A percentile compares a stretch with the other conserved stretches of the same genome.
phyloP scores from a whole-genome alignment of 1,284 basidiomycete genomes.

The Melampsora larici-populina region DNA sequence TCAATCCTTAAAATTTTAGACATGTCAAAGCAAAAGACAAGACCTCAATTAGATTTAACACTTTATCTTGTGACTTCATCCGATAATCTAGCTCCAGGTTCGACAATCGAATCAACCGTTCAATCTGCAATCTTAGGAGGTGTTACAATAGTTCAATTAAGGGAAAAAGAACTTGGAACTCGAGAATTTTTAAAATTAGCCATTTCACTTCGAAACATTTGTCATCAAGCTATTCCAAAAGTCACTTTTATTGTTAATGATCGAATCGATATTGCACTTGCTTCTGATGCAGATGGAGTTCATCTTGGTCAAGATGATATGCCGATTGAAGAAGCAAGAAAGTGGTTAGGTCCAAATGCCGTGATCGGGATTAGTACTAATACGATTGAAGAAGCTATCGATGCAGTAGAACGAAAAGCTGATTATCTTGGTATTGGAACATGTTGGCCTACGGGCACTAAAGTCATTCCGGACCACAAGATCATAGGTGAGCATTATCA shows the following conservation, averaged over 20 bases:
- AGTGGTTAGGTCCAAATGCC: slow-evolving; percentile 66
- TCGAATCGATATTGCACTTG: slow-evolving; percentile 79
- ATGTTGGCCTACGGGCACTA: slow-evolving; percentile 38
- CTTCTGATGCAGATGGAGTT: slow-evolving; percentile 66
- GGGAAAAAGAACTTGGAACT: slow-evolving; percentile 37
- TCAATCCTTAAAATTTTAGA: not conserved
- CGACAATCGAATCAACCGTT: slow-evolving; percentile 25
- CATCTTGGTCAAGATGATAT: slow-evolving; percentile 91
- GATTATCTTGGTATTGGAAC: slow-evolving; percentile 84
- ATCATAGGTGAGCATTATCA: slow-evolving; percentile 30
- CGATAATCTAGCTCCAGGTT: slow-evolving; percentile 18
- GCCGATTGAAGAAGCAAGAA: slow-evolving; percentile 67
- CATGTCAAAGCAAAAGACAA: not conserved
- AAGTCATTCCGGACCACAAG: slow-evolving; percentile 28
- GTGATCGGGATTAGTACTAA: slow-evolving; percentile 81
- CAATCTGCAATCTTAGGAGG: slow-evolving; percentile 25
- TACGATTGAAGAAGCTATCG: slow-evolving; percentile 63
- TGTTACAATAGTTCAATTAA: slow-evolving; percentile 32
- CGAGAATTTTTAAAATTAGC: slow-evolving; percentile 23
- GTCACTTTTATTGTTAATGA: slow-evolving; percentile 90
- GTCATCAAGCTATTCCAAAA: slow-evolving; percentile 46
- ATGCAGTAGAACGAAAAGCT: slow-evolving; percentile 59
- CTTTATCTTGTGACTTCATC: slow-evolving; percentile 40
- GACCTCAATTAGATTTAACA: slow-evolving; percentile 11
- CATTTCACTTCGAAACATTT: slow-evolving; percentile 17